phyloP scores from a whole-genome alignment of 75 land plant species.

The Ceratopteris richardii region DNA sequence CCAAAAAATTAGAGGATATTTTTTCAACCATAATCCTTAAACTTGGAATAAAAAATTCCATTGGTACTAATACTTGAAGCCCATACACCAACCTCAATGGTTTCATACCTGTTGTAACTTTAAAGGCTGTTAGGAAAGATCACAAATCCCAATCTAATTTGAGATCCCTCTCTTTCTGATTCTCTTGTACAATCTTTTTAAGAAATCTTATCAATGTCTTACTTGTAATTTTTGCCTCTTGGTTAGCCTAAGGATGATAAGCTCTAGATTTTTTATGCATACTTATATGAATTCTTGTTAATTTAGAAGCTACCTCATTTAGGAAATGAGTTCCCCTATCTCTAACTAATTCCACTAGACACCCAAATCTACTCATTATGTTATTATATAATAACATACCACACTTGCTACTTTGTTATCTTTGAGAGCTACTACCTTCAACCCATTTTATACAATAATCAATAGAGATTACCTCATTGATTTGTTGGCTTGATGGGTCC shows the following conservation, averaged over 20 bases:
- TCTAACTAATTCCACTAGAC: neutral
- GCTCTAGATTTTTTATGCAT: neutral
- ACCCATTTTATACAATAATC: constrained; percentile 15
- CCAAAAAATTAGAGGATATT: no score
- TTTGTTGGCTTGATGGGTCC: constrained; percentile 5
- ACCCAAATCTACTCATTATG: constrained; percentile 3
- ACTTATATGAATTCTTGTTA: no score
- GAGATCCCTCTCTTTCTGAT: constrained; percentile 5
- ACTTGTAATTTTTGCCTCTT: constrained; percentile 1
- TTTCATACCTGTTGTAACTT: neutral
- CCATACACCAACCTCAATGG: constrained; percentile 14
- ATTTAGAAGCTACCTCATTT: neutral
- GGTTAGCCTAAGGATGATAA: neutral
- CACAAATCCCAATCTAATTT: neutral
- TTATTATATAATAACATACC: neutral
- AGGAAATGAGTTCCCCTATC: constrained; percentile 1
- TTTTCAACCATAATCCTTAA: neutral
- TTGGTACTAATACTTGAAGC: constrained; percentile 3
- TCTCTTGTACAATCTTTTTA: constrained; percentile 7
- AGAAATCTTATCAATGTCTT: neutral
- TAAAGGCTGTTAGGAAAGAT: neutral
- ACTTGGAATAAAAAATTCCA: constrained; percentile 4
- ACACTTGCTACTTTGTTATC: neutral
- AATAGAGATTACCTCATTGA: neutral
- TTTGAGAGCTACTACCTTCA: neutral